A percentile compares a stretch with the other conserved stretches of the same genome.
Conservation (phyloP, 1,284 basidiomycete genomes). For the Fomes fomentarius region DNA sequence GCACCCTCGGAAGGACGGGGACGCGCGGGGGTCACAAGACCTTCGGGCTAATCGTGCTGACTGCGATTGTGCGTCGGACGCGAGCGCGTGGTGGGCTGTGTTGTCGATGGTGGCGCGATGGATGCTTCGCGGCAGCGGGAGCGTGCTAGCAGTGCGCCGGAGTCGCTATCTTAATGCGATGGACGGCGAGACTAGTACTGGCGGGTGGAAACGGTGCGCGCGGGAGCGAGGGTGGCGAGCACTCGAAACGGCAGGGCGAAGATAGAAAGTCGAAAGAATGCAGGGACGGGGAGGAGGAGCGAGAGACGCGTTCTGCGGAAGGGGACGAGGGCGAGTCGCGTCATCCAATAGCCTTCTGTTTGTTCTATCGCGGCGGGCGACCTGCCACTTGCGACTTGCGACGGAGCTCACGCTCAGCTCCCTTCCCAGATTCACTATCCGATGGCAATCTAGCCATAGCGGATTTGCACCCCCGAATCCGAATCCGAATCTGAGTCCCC, state of each 20-base stretch:
- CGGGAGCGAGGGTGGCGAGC: background rate
- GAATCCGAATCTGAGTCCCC: too few species aligned
- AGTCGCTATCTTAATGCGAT: too few species aligned
- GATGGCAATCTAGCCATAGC: slow-evolving; percentile 25
- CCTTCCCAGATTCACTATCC: slow-evolving; percentile 23
- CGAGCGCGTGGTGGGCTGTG: background rate
- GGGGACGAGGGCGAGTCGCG: background rate
- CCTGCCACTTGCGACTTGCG: too few species aligned
- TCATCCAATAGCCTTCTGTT: background rate
- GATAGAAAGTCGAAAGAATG: background rate
- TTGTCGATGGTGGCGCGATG: slow-evolving; percentile 10
- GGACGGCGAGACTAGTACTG: too few species aligned
- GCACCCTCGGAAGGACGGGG: background rate
- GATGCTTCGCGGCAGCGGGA: slow-evolving; percentile 21
- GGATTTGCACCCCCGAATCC: slow-evolving; percentile 25
- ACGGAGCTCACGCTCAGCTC: slow-evolving; percentile 3
- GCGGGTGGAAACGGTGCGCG: background rate
- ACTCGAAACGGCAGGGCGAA: background rate
- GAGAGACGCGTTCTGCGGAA: background rate
- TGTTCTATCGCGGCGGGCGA: slow-evolving; percentile 13
- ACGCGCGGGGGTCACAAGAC: slow-evolving; percentile 17
- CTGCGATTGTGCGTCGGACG: slow-evolving; percentile 12
- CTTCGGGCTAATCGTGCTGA: slow-evolving; percentile 9
- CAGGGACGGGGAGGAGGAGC: background rate
- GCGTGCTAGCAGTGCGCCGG: too few species aligned